A percentile compares a stretch with the other conserved stretches of the same genome.
These are phyloP conservation scores for Calamus simplicifolius DNA, from an alignment of 176 grass and related monocot species.

Conservation along the genomic window DNA sequence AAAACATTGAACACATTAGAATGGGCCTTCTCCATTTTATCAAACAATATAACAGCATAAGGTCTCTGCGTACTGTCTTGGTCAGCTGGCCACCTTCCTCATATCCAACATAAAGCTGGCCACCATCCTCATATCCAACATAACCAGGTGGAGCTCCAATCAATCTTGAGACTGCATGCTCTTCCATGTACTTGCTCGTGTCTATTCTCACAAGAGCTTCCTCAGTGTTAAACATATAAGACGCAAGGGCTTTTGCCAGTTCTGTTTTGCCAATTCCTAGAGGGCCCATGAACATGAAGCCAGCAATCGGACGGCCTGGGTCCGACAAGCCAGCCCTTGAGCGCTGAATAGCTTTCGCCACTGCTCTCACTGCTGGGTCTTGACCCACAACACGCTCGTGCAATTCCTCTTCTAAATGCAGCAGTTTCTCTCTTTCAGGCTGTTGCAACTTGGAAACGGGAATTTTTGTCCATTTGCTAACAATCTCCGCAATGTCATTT, in stretches of 20 bases:
- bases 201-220: conserved; percentile 98
- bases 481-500: conserved; percentile 97
- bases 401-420: conserved; percentile 88
- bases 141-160: conserved; percentile 92
- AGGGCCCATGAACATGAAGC: conserved; percentile 99
- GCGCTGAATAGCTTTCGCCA: conserved; percentile 89
- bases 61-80: conserved; percentile 74
- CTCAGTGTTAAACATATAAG: conserved; percentile 97
- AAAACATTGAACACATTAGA: conserved; percentile 97
- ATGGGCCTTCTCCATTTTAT: conserved; percentile 99
- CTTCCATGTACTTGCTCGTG: conserved; percentile 99
- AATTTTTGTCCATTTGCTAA: conserved; percentile 94
- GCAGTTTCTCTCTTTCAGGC: conserved; percentile 81
- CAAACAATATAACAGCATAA: conserved; percentile 88
- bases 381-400: conserved; percentile 91
- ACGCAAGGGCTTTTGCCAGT: conserved; percentile 77
- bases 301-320: conserved; percentile 86
- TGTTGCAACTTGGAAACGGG: conserved; percentile 94
- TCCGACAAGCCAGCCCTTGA: conserved; percentile 96
- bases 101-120: conserved; percentile 93
- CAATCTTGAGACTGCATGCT: conserved; percentile 90
- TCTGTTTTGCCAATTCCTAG: conserved; percentile 99
- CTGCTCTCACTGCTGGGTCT: conserved; percentile 86
- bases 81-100: conserved; percentile 97
- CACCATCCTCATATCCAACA: conserved; percentile 96